Evolutionary conservation across 2,329 filamentous ascomycete species (phyloP).

Genomic region (Ophidiomyces ophidiicola): DNA sequence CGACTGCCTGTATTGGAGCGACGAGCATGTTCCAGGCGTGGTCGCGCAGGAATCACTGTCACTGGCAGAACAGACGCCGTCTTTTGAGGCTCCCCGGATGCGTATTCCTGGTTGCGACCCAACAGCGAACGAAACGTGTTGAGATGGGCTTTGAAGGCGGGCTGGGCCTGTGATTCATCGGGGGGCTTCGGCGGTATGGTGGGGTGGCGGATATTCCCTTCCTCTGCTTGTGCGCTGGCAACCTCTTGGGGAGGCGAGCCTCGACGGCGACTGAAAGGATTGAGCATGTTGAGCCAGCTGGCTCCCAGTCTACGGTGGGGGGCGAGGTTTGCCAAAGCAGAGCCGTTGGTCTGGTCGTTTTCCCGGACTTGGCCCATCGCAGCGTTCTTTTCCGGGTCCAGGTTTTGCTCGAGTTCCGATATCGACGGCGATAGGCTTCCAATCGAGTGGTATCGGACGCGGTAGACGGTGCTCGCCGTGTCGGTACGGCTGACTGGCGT

Average conservation of each 20-base stretch:
- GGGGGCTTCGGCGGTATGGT: constrained; percentile 8
- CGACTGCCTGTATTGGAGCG: constrained; percentile 10
- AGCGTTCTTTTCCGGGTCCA: constrained; percentile 21
- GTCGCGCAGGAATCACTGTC: constrained; percentile 43
- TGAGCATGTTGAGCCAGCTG: constrained; percentile 41
- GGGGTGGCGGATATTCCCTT: constrained; percentile 11
- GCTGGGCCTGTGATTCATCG: constrained; percentile 34
- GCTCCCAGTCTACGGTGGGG: constrained; percentile 24
- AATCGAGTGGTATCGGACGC: constrained; percentile 49
- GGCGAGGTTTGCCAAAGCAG: constrained; percentile 23
- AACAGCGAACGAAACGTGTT: constrained; percentile 40
- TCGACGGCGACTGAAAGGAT: constrained; percentile 47
- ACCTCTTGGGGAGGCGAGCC: constrained; percentile 49
- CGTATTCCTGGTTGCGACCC: constrained; percentile 32
- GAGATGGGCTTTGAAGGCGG: constrained; percentile 35
- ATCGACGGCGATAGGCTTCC: constrained; percentile 36
- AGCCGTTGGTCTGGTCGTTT: constrained; percentile 17
- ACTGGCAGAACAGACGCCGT: constrained; percentile 39
- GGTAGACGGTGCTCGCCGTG: constrained; percentile 52
- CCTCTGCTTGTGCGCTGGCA: constrained; percentile 42
- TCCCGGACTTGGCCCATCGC: constrained; percentile 10
- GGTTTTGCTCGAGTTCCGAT: constrained; percentile 26
- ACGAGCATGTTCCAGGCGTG: constrained; percentile 18
- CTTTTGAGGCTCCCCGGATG: constrained; percentile 28
- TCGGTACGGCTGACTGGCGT: constrained; percentile 50